Evolutionary conservation across 164 flowering plant species (phyloP).

Genomic region (Vitis rupestris): DNA sequence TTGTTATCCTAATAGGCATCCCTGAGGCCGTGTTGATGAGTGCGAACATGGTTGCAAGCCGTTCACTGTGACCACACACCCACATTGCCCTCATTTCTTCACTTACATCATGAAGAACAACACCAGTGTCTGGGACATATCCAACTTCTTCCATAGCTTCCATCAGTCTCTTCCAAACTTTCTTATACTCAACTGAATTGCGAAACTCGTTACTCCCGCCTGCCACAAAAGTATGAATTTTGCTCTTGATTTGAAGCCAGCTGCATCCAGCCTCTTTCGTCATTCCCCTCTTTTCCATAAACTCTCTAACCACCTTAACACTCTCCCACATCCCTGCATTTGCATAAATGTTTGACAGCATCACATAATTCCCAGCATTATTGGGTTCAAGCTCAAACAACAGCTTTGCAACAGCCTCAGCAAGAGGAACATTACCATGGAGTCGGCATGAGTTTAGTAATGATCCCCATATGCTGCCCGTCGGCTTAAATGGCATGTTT

Average conservation of each 20-base stretch:
- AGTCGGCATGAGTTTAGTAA: slow-evolving; percentile 37
- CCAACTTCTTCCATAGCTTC: slow-evolving; percentile 25
- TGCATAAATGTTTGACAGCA: slow-evolving; percentile 41
- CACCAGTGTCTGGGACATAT: slow-evolving; percentile 28
- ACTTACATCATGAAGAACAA: slow-evolving; percentile 30
- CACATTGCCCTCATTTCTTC: slow-evolving; percentile 29
- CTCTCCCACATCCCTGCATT: slow-evolving; percentile 30
- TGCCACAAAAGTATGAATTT: slow-evolving; percentile 33
- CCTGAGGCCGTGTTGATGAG: slow-evolving; percentile 25
- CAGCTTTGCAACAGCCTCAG: slow-evolving; percentile 26
- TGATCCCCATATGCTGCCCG: slow-evolving; percentile 45
- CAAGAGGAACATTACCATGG: slow-evolving; percentile 25
- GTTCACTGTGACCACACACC: slow-evolving; percentile 40
- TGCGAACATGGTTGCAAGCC: slow-evolving; percentile 27
- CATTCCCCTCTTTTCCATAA: slow-evolving; percentile 30
- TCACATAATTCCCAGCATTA: slow-evolving; percentile 37
- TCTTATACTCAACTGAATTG: slow-evolving; percentile 23
- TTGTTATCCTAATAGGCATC: slow-evolving; percentile 32
- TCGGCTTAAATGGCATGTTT: slow-evolving; percentile 40
- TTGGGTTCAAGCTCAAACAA: slow-evolving; percentile 37
- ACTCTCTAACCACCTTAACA: slow-evolving; percentile 29
- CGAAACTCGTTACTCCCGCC: slow-evolving; percentile 27
- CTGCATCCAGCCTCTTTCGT: slow-evolving; percentile 41
- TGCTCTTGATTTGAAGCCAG: slow-evolving; percentile 26
- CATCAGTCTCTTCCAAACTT: slow-evolving; percentile 22